Percentiles rank a stretch among this genome's conserved stretches.
phyloP scores from a whole-genome alignment of 192 early-diverging fungal genomes.

The Lobosporangium transversale region DNA sequence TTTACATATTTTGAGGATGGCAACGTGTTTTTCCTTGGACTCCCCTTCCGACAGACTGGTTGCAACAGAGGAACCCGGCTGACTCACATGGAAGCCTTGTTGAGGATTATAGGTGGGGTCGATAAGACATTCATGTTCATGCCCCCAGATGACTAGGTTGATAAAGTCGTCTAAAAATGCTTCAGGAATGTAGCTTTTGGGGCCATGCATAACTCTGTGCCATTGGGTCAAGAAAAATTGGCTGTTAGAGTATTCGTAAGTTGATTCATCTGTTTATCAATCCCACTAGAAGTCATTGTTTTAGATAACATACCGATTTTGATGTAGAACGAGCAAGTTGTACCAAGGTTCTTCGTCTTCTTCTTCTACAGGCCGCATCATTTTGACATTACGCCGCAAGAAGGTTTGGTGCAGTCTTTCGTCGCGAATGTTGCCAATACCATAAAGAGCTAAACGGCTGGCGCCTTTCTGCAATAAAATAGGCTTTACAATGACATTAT shows the following conservation, averaged over 20 bases:
- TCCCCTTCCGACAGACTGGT: conserved; percentile 91
- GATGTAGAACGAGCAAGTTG: conserved; percentile 91
- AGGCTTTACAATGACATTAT: conserved; percentile 82
- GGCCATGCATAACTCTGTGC: conserved; percentile 77
- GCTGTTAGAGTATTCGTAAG: too few relatives aligned
- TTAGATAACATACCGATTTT: conserved; percentile 83
- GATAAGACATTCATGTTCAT: conserved; percentile 95
- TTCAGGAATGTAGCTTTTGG: conserved; percentile 89
- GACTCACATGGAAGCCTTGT: conserved; percentile 80
- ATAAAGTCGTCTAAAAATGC: conserved; percentile 84
- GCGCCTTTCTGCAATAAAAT: conserved; percentile 84
- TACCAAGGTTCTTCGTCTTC: conserved; percentile 78
- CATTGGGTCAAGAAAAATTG: too few relatives aligned
- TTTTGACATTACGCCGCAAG: conserved; percentile 70
- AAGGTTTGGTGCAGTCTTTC: conserved; percentile 88
- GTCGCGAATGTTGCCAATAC: conserved; percentile 93
- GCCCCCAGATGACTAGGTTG: conserved; percentile 92
- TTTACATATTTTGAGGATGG: conserved; percentile 70
- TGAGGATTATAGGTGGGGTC: conserved; percentile 75
- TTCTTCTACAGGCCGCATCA: conserved; percentile 75
- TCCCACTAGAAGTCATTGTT: too few relatives aligned
- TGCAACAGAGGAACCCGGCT: conserved; percentile 93
- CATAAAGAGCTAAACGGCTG: conserved; percentile 84
- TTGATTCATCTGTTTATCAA: too few relatives aligned
- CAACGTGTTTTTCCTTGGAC: conserved; percentile 62